Evolutionary conservation across 1,284 basidiomycete genomes (phyloP).

Genomic region (Marasmius tenuissimus): DNA sequence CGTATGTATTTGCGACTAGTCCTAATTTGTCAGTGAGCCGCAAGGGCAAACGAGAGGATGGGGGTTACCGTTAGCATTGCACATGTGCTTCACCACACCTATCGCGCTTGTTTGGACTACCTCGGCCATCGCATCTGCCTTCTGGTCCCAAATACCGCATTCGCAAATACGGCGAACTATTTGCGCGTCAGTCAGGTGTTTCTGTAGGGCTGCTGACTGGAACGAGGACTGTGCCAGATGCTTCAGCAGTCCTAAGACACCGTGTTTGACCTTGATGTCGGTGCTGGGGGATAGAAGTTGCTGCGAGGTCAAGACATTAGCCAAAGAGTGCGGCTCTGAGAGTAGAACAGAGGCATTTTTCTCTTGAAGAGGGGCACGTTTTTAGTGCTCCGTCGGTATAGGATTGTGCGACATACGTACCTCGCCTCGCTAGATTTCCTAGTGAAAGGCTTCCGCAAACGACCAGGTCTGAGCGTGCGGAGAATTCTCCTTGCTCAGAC

Average conservation of each 20-base stretch:
- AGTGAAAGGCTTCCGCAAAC: conserved; percentile 82
- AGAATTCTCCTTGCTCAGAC: conserved; percentile 21
- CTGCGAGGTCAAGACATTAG: conserved; percentile 48
- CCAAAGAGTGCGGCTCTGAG: conserved; percentile 52
- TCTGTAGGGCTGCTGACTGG: conserved; percentile 62
- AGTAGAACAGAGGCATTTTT: conserved; percentile 62
- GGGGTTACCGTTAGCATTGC: conserved; percentile 63
- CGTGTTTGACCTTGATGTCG: conserved; percentile 84
- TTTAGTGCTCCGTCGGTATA: conserved; percentile 1
- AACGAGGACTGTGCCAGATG: conserved; percentile 77
- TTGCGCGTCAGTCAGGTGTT: conserved; percentile 58
- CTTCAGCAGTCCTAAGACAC: conserved; percentile 79
- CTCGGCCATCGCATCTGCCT: conserved; percentile 73
- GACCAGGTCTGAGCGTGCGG: conserved; percentile 69
- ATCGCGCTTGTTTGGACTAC: conserved; percentile 88
- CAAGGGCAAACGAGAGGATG: conserved; percentile 6
- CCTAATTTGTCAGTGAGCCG: conserved; percentile 4
- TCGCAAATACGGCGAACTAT: conserved; percentile 62
- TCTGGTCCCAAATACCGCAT: conserved; percentile 74
- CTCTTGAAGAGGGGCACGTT: conserved; percentile 41
- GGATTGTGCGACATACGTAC: conserved; percentile 38
- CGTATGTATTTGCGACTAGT: conserved; percentile 65
- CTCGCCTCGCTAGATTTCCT: conserved; percentile 79
- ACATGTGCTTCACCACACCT: conserved; percentile 87
- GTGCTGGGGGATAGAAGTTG: conserved; percentile 49